Base-by-base conservation (phyloP, 139 green algal species). In the Volvox reticuliferus region DNA sequence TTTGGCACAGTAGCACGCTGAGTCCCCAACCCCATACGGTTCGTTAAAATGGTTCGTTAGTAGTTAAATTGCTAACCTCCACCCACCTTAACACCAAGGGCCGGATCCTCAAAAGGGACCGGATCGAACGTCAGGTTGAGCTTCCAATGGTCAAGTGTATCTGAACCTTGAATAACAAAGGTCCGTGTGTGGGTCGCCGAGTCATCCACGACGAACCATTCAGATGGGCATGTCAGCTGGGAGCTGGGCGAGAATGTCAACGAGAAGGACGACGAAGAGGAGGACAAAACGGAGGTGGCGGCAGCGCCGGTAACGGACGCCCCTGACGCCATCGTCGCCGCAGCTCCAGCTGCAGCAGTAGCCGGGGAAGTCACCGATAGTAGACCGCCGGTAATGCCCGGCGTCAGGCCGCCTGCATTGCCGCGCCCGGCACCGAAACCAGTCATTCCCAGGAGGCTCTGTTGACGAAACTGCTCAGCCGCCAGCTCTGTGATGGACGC, bases 41-140 rank as follows among this genome's bases (percentile, higher is more conserved):
- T 55, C 44, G 9, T 55, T 55, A 55, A n/a, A n/a, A 9, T 9
- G 44, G 44, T 55, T 55, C 44, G 44, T 55, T 55, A 14, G 5
- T n/a, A n/a, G n/a, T n/a, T n/a, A n/a, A n/a, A n/a, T n/a, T n/a
- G n/a, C n/a, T 55, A 55, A 9, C 44, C 44, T 5, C 44, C 44
- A 55, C 92, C 21, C 81, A 97, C 95, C 93, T 96, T 97, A 30
- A 99, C 93, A 12, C 96, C 96, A 32, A 99, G 89, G 1, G 68
- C 82, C 12, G 95, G 84, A 88, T 98, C 97, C 94, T 99, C 98
- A 95, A 99, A 99, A 18, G 92, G 13, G 17, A 99, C 95, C 2
- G 98, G 98, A 92, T 99, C 97, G 93, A 99, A 99, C 24, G 95
- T 98, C 0, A 99, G 89, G 93, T 99, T 99, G 14, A 97, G 95